phyloP scores from a whole-genome alignment of 176 grass and related monocot genomes.

The Hyparrhenia diplandra region DNA sequence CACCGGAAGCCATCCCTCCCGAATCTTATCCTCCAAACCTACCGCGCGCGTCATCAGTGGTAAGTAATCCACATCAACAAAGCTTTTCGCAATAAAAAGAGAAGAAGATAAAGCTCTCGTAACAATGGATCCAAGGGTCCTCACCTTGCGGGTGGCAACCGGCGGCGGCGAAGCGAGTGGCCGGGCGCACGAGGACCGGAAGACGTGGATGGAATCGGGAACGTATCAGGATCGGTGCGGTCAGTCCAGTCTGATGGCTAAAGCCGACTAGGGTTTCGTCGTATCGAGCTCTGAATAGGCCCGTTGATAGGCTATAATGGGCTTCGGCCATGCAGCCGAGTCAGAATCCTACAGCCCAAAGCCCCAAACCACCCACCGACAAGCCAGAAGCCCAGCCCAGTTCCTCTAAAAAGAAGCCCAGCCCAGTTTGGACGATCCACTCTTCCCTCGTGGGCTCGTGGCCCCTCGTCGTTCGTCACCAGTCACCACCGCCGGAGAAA shows the following conservation, averaged over 20 bases:
- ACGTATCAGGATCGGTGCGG: not conserved
- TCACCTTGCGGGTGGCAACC: not conserved
- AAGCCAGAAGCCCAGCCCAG: too few species aligned
- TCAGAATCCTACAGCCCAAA: not conserved
- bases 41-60: not conserved
- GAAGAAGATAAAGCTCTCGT: not conserved
- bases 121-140: not conserved
- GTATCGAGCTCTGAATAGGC: not conserved
- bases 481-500: conserved; percentile 28
- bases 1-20: conserved; percentile 57
- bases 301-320: not conserved
- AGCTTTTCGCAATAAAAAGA: not conserved
- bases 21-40: conserved; percentile 11
- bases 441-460: not conserved
- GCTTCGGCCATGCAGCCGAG: not conserved
- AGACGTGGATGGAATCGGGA: conserved; percentile 10
- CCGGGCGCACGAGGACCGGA: conserved; percentile 24
- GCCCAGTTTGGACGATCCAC: not conserved
- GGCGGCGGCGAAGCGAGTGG: not conserved
- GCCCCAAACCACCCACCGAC: not conserved
- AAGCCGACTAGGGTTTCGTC: conserved; percentile 20
- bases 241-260: conserved; percentile 1
- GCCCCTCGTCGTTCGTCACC: not conserved
- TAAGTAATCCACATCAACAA: not conserved
- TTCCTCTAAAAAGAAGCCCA: not conserved